Base-by-base conservation (phyloP, 148 eudicot species). In the Amaranthus cruentus region DNA sequence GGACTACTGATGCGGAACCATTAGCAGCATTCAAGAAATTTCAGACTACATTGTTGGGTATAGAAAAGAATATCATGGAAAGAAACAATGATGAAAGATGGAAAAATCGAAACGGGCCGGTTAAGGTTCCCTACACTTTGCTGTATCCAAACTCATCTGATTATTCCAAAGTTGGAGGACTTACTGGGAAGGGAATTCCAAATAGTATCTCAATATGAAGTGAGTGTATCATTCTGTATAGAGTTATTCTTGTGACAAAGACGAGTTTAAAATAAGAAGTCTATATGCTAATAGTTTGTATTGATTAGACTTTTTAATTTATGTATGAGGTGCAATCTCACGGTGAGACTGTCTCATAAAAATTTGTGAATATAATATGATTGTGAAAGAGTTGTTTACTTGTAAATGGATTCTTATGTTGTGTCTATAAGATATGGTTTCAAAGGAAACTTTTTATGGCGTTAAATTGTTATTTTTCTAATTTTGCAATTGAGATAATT, bases 131-230 rank as follows among this genome's bases (percentile, higher is more conserved):
- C 1, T 90, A 90, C 66, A 86, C 87, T 2, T 81, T 90, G 74
- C 86, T 90, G 12, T 88, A 80, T 74, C 91, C 96, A 2, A 88
- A 79, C 75, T 79, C 89, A 51, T 86, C 91, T 6, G 91, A 81
- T 83, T 57, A 73, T 75, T 71, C 77, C n/a, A 71, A 47, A 63
- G 80, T 49, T 43, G 85, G 82, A 3, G 91, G 96, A 43, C 88
- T 88, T 46, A 85, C 82, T 2, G 92, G 86, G 14, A 78, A 65
- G 73, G 96, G 96, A 52, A 90, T 90, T 55, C 96, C 92, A 0
- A 88, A 90, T 71, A 90, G 96, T 18, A 73, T 85, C 58, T 90
- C 96, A 9, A 86, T 88, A 12, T 82, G 43, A 65, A 55, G 10
- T 55, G 8, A 5, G 47, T 3, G 64, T 13, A 56, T 70, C 44